Conservation (phyloP, 805 yeast genomes). For the Monosporozyma yasuniensis region DNA sequence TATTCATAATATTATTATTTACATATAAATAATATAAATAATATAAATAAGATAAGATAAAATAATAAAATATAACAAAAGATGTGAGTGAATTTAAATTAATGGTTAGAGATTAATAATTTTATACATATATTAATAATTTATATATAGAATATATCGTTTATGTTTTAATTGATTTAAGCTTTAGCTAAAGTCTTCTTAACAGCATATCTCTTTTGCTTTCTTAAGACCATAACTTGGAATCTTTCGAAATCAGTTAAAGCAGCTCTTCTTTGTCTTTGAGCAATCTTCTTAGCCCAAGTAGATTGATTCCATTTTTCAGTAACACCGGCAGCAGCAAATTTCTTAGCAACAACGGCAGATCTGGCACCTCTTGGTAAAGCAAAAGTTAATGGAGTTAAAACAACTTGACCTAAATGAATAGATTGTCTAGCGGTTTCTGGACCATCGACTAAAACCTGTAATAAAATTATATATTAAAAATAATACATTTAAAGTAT, state of each 20-base stretch:
- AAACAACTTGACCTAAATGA: slow-evolving; percentile 76
- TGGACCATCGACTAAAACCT: slow-evolving; percentile 97
- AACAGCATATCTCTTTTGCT: slow-evolving; percentile 92
- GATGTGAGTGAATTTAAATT: neutral
- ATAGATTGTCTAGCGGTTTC: slow-evolving; percentile 83
- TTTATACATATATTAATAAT: slow-evolving; percentile 1
- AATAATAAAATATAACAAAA: neutral
- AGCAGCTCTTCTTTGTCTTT: slow-evolving; percentile 85
- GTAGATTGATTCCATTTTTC: slow-evolving; percentile 88
- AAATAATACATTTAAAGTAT: slow-evolving; percentile 6
- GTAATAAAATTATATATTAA: slow-evolving; percentile 4
- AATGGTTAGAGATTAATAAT: slow-evolving; percentile 1
- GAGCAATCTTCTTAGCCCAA: slow-evolving; percentile 98
- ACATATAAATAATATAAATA: neutral
- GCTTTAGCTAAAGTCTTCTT: slow-evolving; percentile 97
- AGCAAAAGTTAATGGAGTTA: slow-evolving; percentile 85
- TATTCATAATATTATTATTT: too few relatives aligned
- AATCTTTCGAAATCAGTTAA: slow-evolving; percentile 98
- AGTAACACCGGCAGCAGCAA: slow-evolving; percentile 82
- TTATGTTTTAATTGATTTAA: slow-evolving; percentile 34
- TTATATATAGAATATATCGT: slow-evolving; percentile 2
- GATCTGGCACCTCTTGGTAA: slow-evolving; percentile 95
- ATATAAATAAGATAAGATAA: neutral
- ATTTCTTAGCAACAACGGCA: slow-evolving; percentile 78
- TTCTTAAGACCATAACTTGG: slow-evolving; percentile 96